Evolutionary conservation across 441 rosid species (phyloP), one percentile per base, ranked within the genome.

Genomic region (Jatropha multifida): DNA sequence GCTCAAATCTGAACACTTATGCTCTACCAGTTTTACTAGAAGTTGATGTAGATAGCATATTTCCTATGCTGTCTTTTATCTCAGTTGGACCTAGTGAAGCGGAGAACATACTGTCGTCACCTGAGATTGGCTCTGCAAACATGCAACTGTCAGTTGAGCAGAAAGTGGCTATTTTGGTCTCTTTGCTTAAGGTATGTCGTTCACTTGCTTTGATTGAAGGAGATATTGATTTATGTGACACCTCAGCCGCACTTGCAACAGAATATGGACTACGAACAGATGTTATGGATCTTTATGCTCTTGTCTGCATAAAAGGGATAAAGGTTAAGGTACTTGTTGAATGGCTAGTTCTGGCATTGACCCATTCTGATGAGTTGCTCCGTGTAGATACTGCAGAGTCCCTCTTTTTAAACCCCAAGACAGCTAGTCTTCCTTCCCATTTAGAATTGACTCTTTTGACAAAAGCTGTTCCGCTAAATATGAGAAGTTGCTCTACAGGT

Each of bases 321-420:
- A 85, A 80, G 80, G 78, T 93, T 60, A 90, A 86, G 85, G 83
- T 96, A 71, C 93, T 76, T 72, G 87, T 93, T 73, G 85, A 85
- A 78, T 96, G 99, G 99, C 88, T 92, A 68, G 88, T 82, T 42
- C 81, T 90, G 92, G 98, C 99, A 73, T 81, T 96, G 87, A 88
- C 90, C 76, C 97, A 96, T 86, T 90, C 84, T 74, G 98, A 96
- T 74, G 99, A 93, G 86, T 86, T 90, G 56, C 93, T 96, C 60
- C 97, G 97, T 72, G 96, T 96, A 61, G 98, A 91, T 86, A 89
- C 98, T 77, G 99, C 98, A 20, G 99, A 92, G 85, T 85, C 91
- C 78, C 98, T 96, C 79, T 88, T 96, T 84, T 79, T 93, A 73
- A 96, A 89, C 83, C 99, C 98, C 63, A 96, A 93, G 83, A 90